Evolutionary conservation across 768 basidiomycete species (phyloP), one percentile per base, ranked within the genome.

Genomic region (Tylopilus sp.): DNA sequence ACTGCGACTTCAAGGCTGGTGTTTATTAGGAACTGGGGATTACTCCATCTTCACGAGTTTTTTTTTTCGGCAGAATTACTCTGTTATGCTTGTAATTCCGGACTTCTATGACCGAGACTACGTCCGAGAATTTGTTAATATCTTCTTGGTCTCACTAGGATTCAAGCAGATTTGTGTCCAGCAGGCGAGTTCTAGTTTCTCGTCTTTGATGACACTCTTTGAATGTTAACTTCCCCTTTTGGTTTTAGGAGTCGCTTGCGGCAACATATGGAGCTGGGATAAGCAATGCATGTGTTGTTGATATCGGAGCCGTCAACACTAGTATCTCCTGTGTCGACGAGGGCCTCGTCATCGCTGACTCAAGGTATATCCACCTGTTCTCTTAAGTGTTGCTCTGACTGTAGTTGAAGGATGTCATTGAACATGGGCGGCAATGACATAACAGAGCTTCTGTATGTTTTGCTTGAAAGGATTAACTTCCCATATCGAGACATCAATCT

Each of bases 211-310:
- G 12, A 22, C n/a, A 22, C 9, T 25, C n/a, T n/a, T n/a, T 13
- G 11, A 26, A 13, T 26, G 22, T 25, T 37, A 19, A 48, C 16
- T 17, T 42, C 29, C 16, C 21, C 13, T 9, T 29, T 29, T 34
- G 17, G 9, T 38, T 53, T 16, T 57, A 97, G 92, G 95, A 97
- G 76, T 88, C 92, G 4, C 76, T 96, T 36, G 89, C 91, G 30
- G 93, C 95, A 4, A 92, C 92, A 1, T 98, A 95, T 66, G 95
- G 95, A 21, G 94, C 96, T 8, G 96, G 96, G 8, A 85, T 98
- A 47, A 92, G 92, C 0, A 89, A 85, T 62, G 97, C 95, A 12
- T 98, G 97, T 63, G 91, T 99, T 6, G 89, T 99, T 31, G 92
- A 99, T 67, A 86, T 98, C 46, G 97, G 97, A 4, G 89, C 96